A percentile compares a stretch with the other conserved stretches of the same genome.
These are phyloP conservation scores for Melastoma malabathricum DNA, from an alignment of 345 rosid species.

Conservation along the genomic window DNA sequence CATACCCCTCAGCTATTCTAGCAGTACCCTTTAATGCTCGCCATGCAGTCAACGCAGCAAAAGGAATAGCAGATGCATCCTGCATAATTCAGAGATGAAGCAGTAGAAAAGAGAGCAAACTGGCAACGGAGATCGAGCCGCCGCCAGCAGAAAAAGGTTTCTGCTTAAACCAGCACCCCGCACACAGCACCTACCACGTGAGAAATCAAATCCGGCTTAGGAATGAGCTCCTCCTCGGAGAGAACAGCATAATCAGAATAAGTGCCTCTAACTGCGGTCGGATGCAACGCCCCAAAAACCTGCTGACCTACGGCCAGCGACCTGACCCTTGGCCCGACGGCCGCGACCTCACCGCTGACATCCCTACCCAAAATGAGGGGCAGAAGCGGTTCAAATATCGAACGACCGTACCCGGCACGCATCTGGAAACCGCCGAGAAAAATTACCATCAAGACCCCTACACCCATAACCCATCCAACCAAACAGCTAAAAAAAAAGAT, in stretches of 20 bases:
- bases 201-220: constrained; percentile 57
- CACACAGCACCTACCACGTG: constrained; percentile 44
- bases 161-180: neutral
- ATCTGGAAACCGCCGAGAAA: constrained; percentile 28
- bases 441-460: neutral
- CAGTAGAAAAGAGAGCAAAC: neutral
- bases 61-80: constrained; percentile 94
- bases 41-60: constrained; percentile 97
- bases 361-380: constrained; percentile 93
- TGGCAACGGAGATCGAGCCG: neutral
- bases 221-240: constrained; percentile 63
- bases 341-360: constrained; percentile 84
- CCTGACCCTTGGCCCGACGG: constrained; percentile 53
- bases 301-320: constrained; percentile 59
- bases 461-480: neutral
- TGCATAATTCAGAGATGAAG: constrained; percentile 14
- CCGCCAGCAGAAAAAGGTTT: neutral
- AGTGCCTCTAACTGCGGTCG: constrained; percentile 92
- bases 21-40: constrained; percentile 84
- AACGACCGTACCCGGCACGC: constrained; percentile 96
- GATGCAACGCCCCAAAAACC: constrained; percentile 96
- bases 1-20: constrained; percentile 79
- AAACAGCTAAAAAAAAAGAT: neutral
- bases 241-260: constrained; percentile 76
- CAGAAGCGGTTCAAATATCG: constrained; percentile 70